Conservation (phyloP, 768 basidiomycete genomes). For the Hericium alpestre region DNA sequence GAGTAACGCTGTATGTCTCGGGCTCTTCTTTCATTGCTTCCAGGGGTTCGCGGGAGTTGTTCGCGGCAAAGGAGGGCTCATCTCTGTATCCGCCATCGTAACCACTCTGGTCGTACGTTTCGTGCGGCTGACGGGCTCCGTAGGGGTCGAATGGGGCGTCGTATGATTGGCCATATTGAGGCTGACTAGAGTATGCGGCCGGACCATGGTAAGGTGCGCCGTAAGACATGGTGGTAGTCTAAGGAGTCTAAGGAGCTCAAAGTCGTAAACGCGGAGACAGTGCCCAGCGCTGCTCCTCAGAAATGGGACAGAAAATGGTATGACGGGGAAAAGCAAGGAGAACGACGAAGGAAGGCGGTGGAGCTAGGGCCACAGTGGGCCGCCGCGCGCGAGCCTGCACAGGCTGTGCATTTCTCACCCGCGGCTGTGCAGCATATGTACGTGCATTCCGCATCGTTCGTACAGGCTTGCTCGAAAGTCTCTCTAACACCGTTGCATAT, state of each 20-base stretch:
- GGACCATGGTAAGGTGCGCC: neutral
- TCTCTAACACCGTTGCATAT: too few relatives aligned
- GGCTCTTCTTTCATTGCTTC: conserved; percentile 2
- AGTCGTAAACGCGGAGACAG: neutral
- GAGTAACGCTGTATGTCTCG: neutral
- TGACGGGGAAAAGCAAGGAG: neutral
- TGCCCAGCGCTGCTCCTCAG: neutral
- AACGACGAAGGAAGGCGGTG: too few relatives aligned
- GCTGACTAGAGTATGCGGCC: conserved; percentile 3
- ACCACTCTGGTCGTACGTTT: conserved; percentile 42
- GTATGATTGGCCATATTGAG: conserved; percentile 14
- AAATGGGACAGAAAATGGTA: neutral
- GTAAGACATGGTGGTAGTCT: conserved; percentile 7
- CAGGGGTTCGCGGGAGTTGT: neutral
- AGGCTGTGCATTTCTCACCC: too few relatives aligned
- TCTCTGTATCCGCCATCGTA: conserved; percentile 19
- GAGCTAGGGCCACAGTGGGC: too few relatives aligned
- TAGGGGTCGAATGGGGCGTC: conserved; percentile 38
- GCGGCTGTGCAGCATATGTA: too few relatives aligned
- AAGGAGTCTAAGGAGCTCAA: conserved; percentile 1
- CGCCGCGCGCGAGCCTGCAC: too few relatives aligned
- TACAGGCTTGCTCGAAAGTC: too few relatives aligned
- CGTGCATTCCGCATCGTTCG: too few relatives aligned
- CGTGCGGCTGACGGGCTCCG: conserved; percentile 30
- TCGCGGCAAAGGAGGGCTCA: conserved; percentile 11